phyloP scores from a whole-genome alignment of 2,329 filamentous ascomycete species.

The Alternaria gaisen region DNA sequence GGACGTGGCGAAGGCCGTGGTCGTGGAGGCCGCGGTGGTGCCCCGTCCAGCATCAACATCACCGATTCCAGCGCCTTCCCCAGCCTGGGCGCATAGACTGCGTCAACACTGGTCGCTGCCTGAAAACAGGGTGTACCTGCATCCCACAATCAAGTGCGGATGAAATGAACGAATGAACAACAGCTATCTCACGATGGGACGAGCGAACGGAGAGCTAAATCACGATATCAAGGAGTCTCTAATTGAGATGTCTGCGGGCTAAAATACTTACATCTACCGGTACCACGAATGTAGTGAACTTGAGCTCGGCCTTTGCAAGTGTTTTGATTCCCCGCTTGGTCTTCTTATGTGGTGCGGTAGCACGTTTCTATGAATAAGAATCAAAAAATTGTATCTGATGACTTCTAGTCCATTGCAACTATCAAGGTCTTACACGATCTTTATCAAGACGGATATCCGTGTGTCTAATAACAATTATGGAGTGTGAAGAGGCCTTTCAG shows the following conservation, averaged over 20 bases:
- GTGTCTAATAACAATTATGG: neutral
- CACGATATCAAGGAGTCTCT: conserved; percentile 16
- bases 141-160: conserved; percentile 17
- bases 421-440: neutral
- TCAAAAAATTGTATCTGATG: conserved; percentile 8
- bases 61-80: conserved; percentile 63
- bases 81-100: conserved; percentile 58
- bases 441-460: neutral
- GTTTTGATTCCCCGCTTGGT: conserved; percentile 11
- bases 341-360: neutral
- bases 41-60: conserved; percentile 56
- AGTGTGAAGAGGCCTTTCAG: neutral
- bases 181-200: conserved; percentile 30
- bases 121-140: conserved; percentile 22
- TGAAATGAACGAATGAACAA: conserved; percentile 31
- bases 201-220: conserved; percentile 15
- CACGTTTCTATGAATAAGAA: conserved; percentile 4
- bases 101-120: conserved; percentile 30
- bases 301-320: conserved; percentile 13
- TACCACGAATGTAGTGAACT: conserved; percentile 18
- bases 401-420: neutral
- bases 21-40: conserved; percentile 57
- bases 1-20: conserved; percentile 60
- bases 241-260: conserved; percentile 25
- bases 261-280: conserved; percentile 20